Evolutionary conservation across 2,329 filamentous ascomycete species (phyloP), one percentile per base, ranked within the genome.

Genomic region (Ustilaginoidea virens): DNA sequence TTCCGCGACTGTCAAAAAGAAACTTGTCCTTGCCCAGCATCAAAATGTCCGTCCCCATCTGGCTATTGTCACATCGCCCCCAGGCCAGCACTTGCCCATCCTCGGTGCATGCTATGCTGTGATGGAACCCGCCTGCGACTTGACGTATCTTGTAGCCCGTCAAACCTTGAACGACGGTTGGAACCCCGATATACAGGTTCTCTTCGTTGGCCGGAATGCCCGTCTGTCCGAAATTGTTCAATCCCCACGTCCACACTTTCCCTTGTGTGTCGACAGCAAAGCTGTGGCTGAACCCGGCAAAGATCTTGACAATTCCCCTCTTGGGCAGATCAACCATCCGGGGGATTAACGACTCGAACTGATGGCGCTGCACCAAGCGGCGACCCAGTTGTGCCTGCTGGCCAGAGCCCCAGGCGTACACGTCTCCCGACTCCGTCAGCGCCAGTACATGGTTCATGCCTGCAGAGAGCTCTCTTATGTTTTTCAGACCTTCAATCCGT

Each of bases 201-300:
- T 63, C 18, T 61, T 55, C 34, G 79, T 59, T 23, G 14, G 61
- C 55, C 5, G 23, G 35, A 35, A 76, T 63, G 27, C 72, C 78
- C 7, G 72, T 76, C 49, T 81, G 69, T 29, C 70, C 73, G 45
- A 72, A 81, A 44, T 71, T 76, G 53, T 82, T 82, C 23, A 78
- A 52, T 4, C 77, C 77, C 74, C 77, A 82, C 0, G 66, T 60
- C 51, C 66, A 80, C 12, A 80, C 67, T 25, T 66, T 63, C n/a
- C 68, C 74, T 10, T 63, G 63, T 24, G 62, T 60, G 41, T 69
- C 63, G 27, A 81, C 62, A n/a, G 73, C 74, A 37, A 82, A 79
- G 32, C 68, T 73, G 46, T 81, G 74, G 47, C 78, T 76, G 27
- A 68, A 61, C 12, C 76, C 76, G 33, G 66, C 69, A 13, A 61